phyloP scores from a whole-genome alignment of 805 yeast species.

The Ogataea pilisensis region DNA sequence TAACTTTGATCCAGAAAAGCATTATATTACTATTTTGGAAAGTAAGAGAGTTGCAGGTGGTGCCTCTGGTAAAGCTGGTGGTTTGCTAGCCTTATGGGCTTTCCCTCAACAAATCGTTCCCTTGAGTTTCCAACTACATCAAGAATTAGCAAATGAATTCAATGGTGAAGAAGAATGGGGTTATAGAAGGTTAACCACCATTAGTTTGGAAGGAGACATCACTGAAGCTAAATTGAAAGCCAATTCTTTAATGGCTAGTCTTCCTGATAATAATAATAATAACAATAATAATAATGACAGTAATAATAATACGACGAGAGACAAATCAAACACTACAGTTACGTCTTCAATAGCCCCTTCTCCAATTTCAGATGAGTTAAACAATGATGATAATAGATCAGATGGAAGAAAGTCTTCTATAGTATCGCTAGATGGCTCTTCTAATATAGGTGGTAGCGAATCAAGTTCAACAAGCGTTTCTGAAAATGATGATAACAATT shows the following conservation, averaged over 20 bases:
- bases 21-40: slow-evolving; percentile 83
- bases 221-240: slow-evolving; percentile 12
- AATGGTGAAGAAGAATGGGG: slow-evolving; percentile 92
- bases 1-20: slow-evolving; percentile 61
- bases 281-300: not conserved
- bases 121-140: slow-evolving; percentile 79
- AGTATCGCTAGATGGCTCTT: slow-evolving; percentile 1
- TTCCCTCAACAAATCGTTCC: slow-evolving; percentile 95
- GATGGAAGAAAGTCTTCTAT: slow-evolving; percentile 7
- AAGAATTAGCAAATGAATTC: slow-evolving; percentile 70
- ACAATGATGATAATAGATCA: slow-evolving; percentile 1
- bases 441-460: not conserved
- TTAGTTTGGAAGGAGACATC: slow-evolving; percentile 82
- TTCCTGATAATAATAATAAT: not conserved
- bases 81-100: slow-evolving; percentile 91
- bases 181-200: slow-evolving; percentile 81
- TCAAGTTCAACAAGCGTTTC: slow-evolving; percentile 16
- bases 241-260: not conserved
- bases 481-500: slow-evolving; percentile 4
- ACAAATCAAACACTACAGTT: not conserved
- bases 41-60: slow-evolving; percentile 94
- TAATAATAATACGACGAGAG: not conserved
- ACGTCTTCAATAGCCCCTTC: not conserved
- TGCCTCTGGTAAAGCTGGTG: slow-evolving; percentile 97
- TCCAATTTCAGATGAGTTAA: not conserved